Evolutionary conservation across 345 rosid species (phyloP).

Genomic region (Garcia nutans): DNA sequence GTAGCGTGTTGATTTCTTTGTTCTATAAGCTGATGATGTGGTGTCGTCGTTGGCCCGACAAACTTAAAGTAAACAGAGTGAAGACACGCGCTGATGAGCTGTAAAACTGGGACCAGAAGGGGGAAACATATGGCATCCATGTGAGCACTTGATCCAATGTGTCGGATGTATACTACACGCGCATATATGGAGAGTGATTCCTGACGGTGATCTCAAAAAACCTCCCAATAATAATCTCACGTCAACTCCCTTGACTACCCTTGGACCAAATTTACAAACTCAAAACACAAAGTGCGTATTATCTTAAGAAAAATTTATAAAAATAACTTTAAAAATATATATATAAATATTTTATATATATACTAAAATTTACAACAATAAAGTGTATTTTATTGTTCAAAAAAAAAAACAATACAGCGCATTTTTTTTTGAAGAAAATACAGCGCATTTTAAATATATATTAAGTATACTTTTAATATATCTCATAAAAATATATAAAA

Average conservation of each 20-base stretch:
- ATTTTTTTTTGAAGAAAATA: too few relatives aligned
- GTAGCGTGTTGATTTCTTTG: not conserved
- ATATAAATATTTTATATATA: too few relatives aligned
- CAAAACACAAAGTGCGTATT: too few relatives aligned
- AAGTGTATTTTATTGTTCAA: too few relatives aligned
- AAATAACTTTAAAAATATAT: too few relatives aligned
- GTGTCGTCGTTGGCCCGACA: slow-evolving; percentile 18
- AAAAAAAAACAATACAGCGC: too few relatives aligned
- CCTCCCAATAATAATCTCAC: not conserved
- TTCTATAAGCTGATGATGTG: not conserved
- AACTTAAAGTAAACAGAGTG: slow-evolving; percentile 17
- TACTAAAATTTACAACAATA: too few relatives aligned
- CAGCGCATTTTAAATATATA: too few relatives aligned
- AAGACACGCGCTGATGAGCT: slow-evolving; percentile 35
- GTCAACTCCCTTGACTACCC: not conserved
- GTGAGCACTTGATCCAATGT: slow-evolving; percentile 25
- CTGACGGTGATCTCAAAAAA: not conserved
- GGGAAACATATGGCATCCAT: slow-evolving; percentile 22
- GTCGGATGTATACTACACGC: slow-evolving; percentile 21
- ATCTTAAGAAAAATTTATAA: too few relatives aligned
- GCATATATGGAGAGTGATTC: not conserved
- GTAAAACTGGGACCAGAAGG: slow-evolving; percentile 25
- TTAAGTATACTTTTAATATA: too few relatives aligned
- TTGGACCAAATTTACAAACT: too few relatives aligned
- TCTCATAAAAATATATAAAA: too few relatives aligned